Conservation (phyloP, 2,329 filamentous ascomycete genomes). For the Zalaria obscura region DNA sequence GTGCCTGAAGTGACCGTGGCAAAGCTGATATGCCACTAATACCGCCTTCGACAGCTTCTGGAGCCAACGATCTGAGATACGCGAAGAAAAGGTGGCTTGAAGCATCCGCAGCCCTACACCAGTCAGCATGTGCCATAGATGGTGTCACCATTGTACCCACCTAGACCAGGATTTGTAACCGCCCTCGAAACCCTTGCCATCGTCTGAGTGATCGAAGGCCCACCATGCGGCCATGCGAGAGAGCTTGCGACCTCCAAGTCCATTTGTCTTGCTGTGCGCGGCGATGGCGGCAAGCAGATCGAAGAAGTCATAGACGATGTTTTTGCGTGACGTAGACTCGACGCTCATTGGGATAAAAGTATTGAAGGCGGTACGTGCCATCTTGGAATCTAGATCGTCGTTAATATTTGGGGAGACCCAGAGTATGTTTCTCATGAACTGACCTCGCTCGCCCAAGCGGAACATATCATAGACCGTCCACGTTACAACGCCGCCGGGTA, state of each 20-base stretch:
- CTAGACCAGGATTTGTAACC: constrained; percentile 80
- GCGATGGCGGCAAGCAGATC: constrained; percentile 82
- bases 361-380: constrained; percentile 85
- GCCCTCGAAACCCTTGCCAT: constrained; percentile 81
- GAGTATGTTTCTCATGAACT: constrained; percentile 6
- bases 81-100: constrained; percentile 97
- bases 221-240: constrained; percentile 96
- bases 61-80: constrained; percentile 78
- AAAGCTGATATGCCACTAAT: constrained; percentile 70
- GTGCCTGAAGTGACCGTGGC: constrained; percentile 78
- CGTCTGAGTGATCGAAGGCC: constrained; percentile 86
- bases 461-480: constrained; percentile 98
- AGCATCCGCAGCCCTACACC: constrained; percentile 70
- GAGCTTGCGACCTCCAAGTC: constrained; percentile 81
- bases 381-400: constrained; percentile 57
- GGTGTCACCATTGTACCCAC: constrained; percentile 32
- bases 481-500: constrained; percentile 80
- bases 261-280: constrained; percentile 85
- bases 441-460: constrained; percentile 85
- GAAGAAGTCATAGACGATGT: constrained; percentile 94
- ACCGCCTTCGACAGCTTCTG: constrained; percentile 49
- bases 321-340: constrained; percentile 69
- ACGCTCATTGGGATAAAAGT: constrained; percentile 93
- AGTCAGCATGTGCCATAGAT: constrained; percentile 2
- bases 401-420: constrained; percentile 6